Evolutionary conservation across 768 basidiomycete genomes (phyloP), one percentile per base, ranked within the genome.

Genomic region (Lactarius trivialis): DNA sequence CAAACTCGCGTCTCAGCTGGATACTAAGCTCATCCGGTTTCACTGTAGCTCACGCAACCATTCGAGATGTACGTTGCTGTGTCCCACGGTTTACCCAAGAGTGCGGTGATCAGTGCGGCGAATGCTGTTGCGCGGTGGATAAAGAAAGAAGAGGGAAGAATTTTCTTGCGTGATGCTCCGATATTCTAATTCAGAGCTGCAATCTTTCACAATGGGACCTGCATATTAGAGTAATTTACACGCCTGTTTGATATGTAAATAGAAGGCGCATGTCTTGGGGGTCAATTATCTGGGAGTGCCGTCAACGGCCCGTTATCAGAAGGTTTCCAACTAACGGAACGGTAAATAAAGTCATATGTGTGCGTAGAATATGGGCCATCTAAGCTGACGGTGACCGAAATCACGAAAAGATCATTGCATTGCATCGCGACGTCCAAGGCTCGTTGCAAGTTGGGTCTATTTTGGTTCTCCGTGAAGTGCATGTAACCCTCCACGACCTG

Each of bases 81-180:
- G 15, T 91, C 93, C 1, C 90, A 92, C 11, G 79, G 82, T 53
- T 71, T 98, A 56, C 91, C 96, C 7, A 98, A 98, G 79, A 87
- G 85, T 55, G 93, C 90, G 0, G 86, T 84, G 1, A 86, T 98
- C 15, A 84, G 86, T 14, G 90, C 93, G 5, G 97, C 96, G 8
- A 96, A 98, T 71, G 81, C 86, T 1, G 88, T 98, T 28, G 86
- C 86, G 24, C 78, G 86, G 17, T 99, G 96, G 96, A 86, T 97
- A 6, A 88, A 90, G 79, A 88, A 85, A 67, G 91, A 97, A 70
- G 96, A 97, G 72, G 75, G 75, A 6, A 79, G 77, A 68, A 69
- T 99, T 62, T 98, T 98, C 72, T 74, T 99, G 66, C 80, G 82
- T 60, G 89, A 95, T 72, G 93, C 95, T 28, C 94, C 95, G 3